Conservation (phyloP, 495 filamentous ascomycete genomes). For the Eremomyces bilateralis region DNA sequence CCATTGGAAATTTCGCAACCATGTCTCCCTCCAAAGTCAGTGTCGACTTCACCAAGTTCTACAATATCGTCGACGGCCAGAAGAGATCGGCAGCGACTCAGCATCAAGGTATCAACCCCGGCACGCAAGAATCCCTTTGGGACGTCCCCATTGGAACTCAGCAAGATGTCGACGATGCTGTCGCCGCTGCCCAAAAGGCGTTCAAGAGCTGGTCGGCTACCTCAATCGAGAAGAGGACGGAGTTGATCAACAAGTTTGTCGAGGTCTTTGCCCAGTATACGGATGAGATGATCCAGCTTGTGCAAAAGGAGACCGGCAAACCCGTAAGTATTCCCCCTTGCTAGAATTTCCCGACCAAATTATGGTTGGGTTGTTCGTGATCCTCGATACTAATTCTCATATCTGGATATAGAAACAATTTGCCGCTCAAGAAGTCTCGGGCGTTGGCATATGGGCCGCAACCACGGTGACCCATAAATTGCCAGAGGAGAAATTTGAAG, state of each 20-base stretch:
- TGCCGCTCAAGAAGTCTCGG: conserved; percentile 7
- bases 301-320: conserved; percentile 37
- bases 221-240: conserved; percentile 30
- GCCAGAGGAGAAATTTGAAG: conserved; percentile 20
- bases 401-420: conserved; percentile 4
- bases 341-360: neutral
- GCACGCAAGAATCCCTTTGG: conserved; percentile 27
- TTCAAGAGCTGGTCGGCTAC: conserved; percentile 30
- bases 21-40: conserved; percentile 21
- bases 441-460: conserved; percentile 5
- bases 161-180: conserved; percentile 33
- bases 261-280: conserved; percentile 24
- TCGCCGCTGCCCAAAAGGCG: conserved; percentile 24
- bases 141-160: conserved; percentile 30
- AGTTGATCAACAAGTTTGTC: conserved; percentile 30
- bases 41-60: conserved; percentile 21
- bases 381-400: too few species aligned
- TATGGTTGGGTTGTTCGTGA: too few species aligned
- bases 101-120: conserved; percentile 28
- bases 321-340: conserved; percentile 16
- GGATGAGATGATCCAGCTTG: conserved; percentile 25
- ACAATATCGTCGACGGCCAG: conserved; percentile 29
- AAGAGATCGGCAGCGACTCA: conserved; percentile 13
- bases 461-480: too few species aligned
- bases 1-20: too few species aligned